phyloP scores from a whole-genome alignment of 2,329 filamentous ascomycete genomes.

The Reticulascus tulasneorum region DNA sequence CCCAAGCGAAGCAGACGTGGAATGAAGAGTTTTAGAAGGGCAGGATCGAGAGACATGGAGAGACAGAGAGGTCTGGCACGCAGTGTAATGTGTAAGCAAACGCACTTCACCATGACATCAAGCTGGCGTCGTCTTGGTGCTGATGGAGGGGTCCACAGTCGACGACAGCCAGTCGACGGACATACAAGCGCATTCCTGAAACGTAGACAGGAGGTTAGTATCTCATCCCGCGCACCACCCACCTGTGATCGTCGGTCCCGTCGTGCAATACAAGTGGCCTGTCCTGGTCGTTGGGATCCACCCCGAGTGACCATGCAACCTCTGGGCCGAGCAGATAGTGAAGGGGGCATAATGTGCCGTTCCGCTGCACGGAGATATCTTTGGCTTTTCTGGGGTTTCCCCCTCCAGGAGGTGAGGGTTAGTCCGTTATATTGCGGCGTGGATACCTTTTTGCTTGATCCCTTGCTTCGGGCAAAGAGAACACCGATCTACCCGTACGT shows the following conservation, averaged over 20 bases:
- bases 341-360: conserved; percentile 3
- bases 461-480: too few species aligned
- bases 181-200: conserved; percentile 10
- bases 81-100: too few species aligned
- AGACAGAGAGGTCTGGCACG: conserved; percentile 2
- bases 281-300: background rate
- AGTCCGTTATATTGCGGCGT: too few species aligned
- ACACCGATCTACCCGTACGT: too few species aligned
- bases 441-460: too few species aligned
- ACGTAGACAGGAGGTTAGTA: conserved; percentile 10
- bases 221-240: conserved; percentile 4
- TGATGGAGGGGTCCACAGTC: conserved; percentile 1
- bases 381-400: too few species aligned
- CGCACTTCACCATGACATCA: too few species aligned
- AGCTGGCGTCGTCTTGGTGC: background rate
- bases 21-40: background rate
- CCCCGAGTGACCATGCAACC: background rate
- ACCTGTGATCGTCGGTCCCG: conserved; percentile 3
- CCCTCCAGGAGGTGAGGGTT: too few species aligned
- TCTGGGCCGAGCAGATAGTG: background rate
- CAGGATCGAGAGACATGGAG: background rate
- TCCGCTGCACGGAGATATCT: too few species aligned
- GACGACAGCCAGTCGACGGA: conserved; percentile 6
- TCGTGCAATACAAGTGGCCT: background rate
- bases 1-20: conserved; percentile 6